A percentile compares a stretch with the other conserved stretches of the same genome.
These are phyloP conservation scores for Aspergillus hortae DNA, from an alignment of 2,329 filamentous ascomycete genomes.

Conservation along the genomic window DNA sequence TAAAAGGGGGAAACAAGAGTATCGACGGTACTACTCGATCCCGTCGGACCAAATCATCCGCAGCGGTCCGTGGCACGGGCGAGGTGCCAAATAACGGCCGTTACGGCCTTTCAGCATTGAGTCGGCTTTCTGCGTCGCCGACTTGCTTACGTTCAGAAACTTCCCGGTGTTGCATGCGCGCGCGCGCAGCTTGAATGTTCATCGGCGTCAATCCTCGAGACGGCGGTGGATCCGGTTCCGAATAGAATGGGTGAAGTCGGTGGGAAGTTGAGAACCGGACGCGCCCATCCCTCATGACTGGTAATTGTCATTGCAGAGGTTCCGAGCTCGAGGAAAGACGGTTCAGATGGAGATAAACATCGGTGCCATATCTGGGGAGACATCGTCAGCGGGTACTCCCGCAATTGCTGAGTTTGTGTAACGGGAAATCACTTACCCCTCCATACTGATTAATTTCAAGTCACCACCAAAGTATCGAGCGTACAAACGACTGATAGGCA, in stretches of 20 bases:
- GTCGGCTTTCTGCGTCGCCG: conserved; percentile 76
- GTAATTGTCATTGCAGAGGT: conserved; percentile 87
- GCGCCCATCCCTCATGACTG: conserved; percentile 77
- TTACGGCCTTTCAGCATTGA: conserved; percentile 51
- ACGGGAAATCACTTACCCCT: conserved; percentile 66
- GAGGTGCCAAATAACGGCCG: conserved; percentile 12
- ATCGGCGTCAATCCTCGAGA: conserved; percentile 52
- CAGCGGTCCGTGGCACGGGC: background rate
- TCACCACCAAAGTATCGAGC: conserved; percentile 97
- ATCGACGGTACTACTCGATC: no score
- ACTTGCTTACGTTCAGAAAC: conserved; percentile 86
- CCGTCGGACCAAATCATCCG: background rate
- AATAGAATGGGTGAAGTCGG: conserved; percentile 38
- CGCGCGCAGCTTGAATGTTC: conserved; percentile 58
- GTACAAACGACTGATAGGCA: conserved; percentile 91
- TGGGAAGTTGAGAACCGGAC: conserved; percentile 39
- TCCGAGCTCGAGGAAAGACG: conserved; percentile 92
- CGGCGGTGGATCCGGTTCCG: conserved; percentile 31
- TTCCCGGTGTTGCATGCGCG: conserved; percentile 68
- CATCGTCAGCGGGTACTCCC: background rate
- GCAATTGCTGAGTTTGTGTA: background rate
- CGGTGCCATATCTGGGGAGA: conserved; percentile 79
- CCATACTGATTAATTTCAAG: conserved; percentile 97
- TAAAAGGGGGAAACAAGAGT: background rate
- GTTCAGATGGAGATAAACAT: conserved; percentile 97